Evolutionary conservation across 2,329 filamentous ascomycete genomes (phyloP).

Genomic region (Cladobotryum protrusum): DNA sequence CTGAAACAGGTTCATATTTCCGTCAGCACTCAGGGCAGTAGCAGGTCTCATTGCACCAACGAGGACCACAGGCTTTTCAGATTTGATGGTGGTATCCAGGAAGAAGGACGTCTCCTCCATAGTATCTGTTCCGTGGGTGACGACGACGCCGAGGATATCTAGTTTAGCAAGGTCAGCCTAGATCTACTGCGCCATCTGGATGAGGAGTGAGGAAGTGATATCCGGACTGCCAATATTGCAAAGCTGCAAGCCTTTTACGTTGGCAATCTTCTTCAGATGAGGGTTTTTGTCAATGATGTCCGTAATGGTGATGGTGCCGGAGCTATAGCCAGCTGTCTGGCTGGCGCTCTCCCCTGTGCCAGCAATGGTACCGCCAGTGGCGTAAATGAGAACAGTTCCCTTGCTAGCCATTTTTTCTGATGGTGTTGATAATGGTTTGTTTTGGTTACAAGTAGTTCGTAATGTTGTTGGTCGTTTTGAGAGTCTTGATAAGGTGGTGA

Average conservation of each 20-base stretch:
- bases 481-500: too few species aligned
- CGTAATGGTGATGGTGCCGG: constrained; percentile 41
- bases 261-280: constrained; percentile 46
- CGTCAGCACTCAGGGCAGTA: constrained; percentile 56
- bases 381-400: constrained; percentile 44
- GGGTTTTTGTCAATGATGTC: constrained; percentile 49
- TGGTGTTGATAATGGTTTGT: too few species aligned
- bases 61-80: constrained; percentile 52
- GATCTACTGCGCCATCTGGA: constrained; percentile 42
- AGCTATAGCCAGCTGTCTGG: constrained; percentile 38
- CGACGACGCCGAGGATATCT: constrained; percentile 43
- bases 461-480: too few species aligned
- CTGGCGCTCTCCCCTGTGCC: constrained; percentile 42
- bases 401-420: not conserved
- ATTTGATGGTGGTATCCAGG: constrained; percentile 51
- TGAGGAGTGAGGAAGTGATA: constrained; percentile 43
- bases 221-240: constrained; percentile 41
- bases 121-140: constrained; percentile 62
- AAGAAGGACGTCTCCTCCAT: constrained; percentile 60
- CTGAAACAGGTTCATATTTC: constrained; percentile 55
- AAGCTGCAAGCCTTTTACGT: constrained; percentile 48
- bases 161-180: constrained; percentile 40
- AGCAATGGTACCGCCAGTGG: constrained; percentile 55
- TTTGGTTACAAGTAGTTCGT: too few species aligned
- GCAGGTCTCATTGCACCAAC: constrained; percentile 59